Evolutionary conservation across 225 moss, liverwort and hornwort genomes (phyloP).

Genomic region (Takakia lepidozioides): DNA sequence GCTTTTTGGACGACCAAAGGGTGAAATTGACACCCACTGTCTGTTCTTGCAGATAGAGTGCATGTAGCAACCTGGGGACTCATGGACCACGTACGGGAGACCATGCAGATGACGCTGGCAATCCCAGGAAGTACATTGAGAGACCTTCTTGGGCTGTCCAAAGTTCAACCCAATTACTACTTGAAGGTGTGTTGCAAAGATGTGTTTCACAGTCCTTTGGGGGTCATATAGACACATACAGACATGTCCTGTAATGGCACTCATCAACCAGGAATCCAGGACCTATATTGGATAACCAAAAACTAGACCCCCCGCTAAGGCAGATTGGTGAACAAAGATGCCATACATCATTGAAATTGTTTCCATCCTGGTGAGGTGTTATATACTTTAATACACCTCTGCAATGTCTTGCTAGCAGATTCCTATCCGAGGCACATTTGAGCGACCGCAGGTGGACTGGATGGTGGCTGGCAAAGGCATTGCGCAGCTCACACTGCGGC

Average conservation of each 20-base stretch:
- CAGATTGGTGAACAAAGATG: no score
- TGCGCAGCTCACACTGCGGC: slow-evolving; percentile 62
- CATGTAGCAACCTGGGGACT: slow-evolving; percentile 88
- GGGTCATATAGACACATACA: no score
- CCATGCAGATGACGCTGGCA: slow-evolving; percentile 70
- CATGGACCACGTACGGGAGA: slow-evolving; percentile 58
- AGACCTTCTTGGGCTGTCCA: slow-evolving; percentile 61
- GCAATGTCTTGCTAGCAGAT: slow-evolving; percentile 27
- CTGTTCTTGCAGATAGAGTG: slow-evolving; percentile 50
- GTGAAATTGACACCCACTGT: no score
- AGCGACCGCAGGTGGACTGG: slow-evolving; percentile 75
- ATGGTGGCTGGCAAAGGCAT: slow-evolving; percentile 61
- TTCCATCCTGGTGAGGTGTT: no score
- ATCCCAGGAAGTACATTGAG: slow-evolving; percentile 73
- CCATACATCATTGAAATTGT: no score
- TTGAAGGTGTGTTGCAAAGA: slow-evolving; percentile 63
- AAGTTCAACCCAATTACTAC: slow-evolving; percentile 63
- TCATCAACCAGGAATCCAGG: no score
- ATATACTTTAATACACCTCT: no score
- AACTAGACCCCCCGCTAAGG: no score
- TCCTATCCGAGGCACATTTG: slow-evolving; percentile 61
- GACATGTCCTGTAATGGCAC: no score
- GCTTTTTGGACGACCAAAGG: no score
- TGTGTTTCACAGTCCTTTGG: no score
- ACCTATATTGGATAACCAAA: no score